Evolutionary conservation across 345 rosid species (phyloP).

Genomic region (Populus nigra): DNA sequence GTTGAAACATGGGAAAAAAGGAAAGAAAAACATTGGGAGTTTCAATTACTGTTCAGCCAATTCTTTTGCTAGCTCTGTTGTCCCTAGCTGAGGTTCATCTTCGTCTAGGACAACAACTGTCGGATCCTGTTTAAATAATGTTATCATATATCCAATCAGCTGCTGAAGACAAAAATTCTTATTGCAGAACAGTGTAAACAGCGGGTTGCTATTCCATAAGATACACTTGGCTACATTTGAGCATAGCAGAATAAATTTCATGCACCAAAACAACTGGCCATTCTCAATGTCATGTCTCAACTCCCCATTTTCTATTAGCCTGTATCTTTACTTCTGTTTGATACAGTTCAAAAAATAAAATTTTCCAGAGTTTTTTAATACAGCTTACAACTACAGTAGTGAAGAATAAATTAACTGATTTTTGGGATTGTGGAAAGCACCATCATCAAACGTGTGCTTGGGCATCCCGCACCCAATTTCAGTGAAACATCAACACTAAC

Average conservation of each 20-base stretch:
- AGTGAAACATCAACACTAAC: too few relatives aligned
- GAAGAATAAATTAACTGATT: background rate
- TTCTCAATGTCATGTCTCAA: background rate
- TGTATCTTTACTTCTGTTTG: background rate
- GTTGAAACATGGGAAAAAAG: background rate
- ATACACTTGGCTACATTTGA: background rate
- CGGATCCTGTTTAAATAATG: conserved; percentile 34
- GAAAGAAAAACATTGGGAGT: conserved; percentile 1
- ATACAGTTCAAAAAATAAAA: background rate
- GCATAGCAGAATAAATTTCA: background rate
- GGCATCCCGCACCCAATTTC: background rate
- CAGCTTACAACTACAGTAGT: background rate
- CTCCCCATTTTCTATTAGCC: background rate
- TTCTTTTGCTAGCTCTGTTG: conserved; percentile 29
- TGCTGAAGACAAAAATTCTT: conserved; percentile 10
- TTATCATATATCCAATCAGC: conserved; percentile 7
- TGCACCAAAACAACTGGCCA: background rate
- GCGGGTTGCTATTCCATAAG: background rate
- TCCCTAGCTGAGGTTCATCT: conserved; percentile 50
- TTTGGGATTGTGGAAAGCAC: background rate
- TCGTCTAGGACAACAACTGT: conserved; percentile 64
- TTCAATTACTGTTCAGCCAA: conserved; percentile 52
- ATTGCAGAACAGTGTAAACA: background rate
- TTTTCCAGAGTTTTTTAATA: background rate
- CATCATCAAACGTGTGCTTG: background rate